Evolutionary conservation across 805 yeast species (phyloP), one percentile per base, ranked within the genome.

Genomic region (Debaryomyces tyrocola): DNA sequence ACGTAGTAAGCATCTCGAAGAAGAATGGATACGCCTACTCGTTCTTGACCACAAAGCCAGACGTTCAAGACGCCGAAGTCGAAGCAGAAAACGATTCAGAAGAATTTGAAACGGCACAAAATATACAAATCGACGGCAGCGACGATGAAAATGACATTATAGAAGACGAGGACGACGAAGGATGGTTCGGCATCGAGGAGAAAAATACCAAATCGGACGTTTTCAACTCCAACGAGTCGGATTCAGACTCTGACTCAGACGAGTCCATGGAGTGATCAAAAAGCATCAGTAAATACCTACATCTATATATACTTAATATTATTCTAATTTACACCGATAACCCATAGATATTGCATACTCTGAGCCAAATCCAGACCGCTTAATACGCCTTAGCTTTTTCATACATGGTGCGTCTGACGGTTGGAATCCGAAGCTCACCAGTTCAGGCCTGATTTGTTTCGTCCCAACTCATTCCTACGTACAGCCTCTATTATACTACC

Each of bases 1-100:
- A 87, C 45, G 77, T 88, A n/a, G 80, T 82, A 0, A 64, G 62
- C 31, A 69, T 79, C 4, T 73, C 82, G 3, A 75, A 72, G 49
- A 77, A 75, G 37, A 85, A 83, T 53, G 79, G 74, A 48, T 79
- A 80, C 58, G 64, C 79, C 41, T 77, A 75, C 58, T 68, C 70
- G 41, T 88, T 82, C 59, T 69, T 87, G 47, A 63, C 69, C 11
- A 31, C 21, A n/a, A 52, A 51, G 9, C 49, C 28, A 6, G 55
- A 52, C 20, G 55, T 47, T 9, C 58, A 51, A 2, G 56, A 44
- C 11, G 59, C 49, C 6, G 65, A 56, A 4, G 68, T 52, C 5
- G 70, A 60, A 33, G 64, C 57, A 6, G 57, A 51, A n/a, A 70
- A 55, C 2, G 57, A 45, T 1, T 62, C 60, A 9, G 63, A 53